Evolutionary conservation across 352 stramenopile species (phyloP), one percentile per base, ranked within the genome.

Genomic region (Elongisporangium prolatum): DNA sequence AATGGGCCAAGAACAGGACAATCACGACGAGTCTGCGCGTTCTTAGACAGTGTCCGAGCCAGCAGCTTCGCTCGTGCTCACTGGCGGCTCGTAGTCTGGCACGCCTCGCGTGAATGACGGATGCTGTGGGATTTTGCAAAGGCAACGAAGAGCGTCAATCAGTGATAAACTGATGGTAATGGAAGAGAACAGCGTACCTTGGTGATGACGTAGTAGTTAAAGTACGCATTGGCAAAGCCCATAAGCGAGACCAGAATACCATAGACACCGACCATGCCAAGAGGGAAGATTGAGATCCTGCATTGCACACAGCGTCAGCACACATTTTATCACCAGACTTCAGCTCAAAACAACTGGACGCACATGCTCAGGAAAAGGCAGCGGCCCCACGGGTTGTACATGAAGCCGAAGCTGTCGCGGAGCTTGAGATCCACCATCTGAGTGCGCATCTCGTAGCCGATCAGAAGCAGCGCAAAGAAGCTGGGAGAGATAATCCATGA

Each of bases 121-220:
- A 63, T 92, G 82, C 74, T 82, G 48, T 6, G 17, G 3, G 20
- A 9, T 18, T 21, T 21, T n/a, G 24, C 14, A 11, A 3, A 25
- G 17, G 52, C 24, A 48, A 11, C 10, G 52, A 21, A 18, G 52
- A 56, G 50, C 24, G 24, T 7, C 24, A 34, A 34, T 8, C 4
- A 34, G 24, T 34, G 24, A 34, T 3, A 34, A 34, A 13, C 28
- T 40, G 28, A 40, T 40, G 28, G 4, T 5, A 14, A 8, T 40
- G 28, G 28, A 34, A 34, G 24, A 3, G 24, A 7, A 7, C 3
- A 8, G 24, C 37, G 4, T 59, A 81, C 72, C 74, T 92, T 93
- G 65, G 74, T 93, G 74, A 95, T 95, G 60, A 93, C 85, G 65
- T 86, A 95, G 69, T 86, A 95, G 71, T 95, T 95, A 62, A 95